Evolutionary conservation across 306 rosid genomes (phyloP).

Genomic region (Cucumis cinereus): DNA sequence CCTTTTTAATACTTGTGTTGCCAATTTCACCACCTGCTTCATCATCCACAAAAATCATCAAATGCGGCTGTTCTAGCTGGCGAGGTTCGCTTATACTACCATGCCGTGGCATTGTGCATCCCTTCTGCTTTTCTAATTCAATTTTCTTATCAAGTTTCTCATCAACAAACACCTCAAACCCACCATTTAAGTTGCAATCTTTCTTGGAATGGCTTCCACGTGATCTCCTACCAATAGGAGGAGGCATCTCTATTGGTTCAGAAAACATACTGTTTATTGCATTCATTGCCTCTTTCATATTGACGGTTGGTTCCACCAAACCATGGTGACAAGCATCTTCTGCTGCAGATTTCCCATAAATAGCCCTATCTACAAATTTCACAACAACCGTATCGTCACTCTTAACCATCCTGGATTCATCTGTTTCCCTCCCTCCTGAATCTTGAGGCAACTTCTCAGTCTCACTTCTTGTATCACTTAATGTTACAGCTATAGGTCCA

Average conservation of each 20-base stretch:
- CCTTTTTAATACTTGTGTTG: constrained; percentile 15
- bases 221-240: constrained; percentile 33
- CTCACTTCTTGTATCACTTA: constrained; percentile 13
- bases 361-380: constrained; percentile 68
- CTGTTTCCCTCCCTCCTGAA: neutral
- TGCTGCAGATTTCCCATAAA: constrained; percentile 64
- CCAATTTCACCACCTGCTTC: constrained; percentile 22
- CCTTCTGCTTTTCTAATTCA: constrained; percentile 14
- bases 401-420: constrained; percentile 21
- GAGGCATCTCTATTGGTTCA: constrained; percentile 54
- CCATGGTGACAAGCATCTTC: constrained; percentile 93
- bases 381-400: constrained; percentile 56
- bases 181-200: constrained; percentile 10
- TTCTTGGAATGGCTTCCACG: constrained; percentile 21
- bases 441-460: constrained; percentile 7
- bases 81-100: constrained; percentile 17
- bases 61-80: constrained; percentile 34
- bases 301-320: constrained; percentile 83
- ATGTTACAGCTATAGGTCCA: constrained; percentile 12
- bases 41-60: constrained; percentile 64
- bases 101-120: constrained; percentile 23
- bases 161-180: constrained; percentile 49
- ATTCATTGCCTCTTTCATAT: constrained; percentile 88
- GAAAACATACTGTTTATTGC: constrained; percentile 80
- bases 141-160: constrained; percentile 31